Base-by-base conservation (phyloP, 768 basidiomycete genomes). In the Daedaleopsis sinensis region DNA sequence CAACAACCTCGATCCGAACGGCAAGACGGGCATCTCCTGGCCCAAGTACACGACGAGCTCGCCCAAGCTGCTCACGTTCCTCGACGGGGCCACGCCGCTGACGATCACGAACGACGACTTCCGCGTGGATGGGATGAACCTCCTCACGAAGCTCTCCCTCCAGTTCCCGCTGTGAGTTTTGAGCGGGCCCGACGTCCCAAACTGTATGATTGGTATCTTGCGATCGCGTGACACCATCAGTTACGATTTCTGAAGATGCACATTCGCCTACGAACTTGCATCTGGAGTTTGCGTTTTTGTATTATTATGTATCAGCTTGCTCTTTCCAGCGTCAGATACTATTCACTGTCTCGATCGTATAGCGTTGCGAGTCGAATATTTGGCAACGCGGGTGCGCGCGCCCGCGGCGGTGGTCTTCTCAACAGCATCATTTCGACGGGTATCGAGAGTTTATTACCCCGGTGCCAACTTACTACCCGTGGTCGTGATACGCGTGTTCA, bases 1-100 rank as follows among this genome's bases (percentile, higher is more conserved):
- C 27, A 72, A 70, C 58, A 55, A 65, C 38, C 66, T 71, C 44
- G 64, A 74, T 53, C 73, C 73, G 52, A 74, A 74, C 55, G 67
- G 67, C 1, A 53, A 62, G 18, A 54, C 64, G 12, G 58, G 58
- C 18, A 48, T 62, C 16, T 51, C 44, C 3, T 72, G 71, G 71
- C 71, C 71, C 8, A 46, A 65, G 42, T 72, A 70, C 56, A 52
- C 63, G 43, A 38, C 49, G 7, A 38, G 58, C 21, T 52, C 50
- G 24, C 66, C 65, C 5, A 52, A 59, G 54, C 43, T 60, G 24
- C 49, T 67, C 32, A 60, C 67, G 19, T 62, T 67, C 58, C 55
- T 58, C 19, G 66, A 71, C 54, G 64, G 55, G 23, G 9, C 42
- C 5, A 27, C 52, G 9, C 66, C 66, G 1, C 11, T 62, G 18